phyloP scores from a whole-genome alignment of 192 early-diverging fungal genomes.

The Coemansia sp. region DNA sequence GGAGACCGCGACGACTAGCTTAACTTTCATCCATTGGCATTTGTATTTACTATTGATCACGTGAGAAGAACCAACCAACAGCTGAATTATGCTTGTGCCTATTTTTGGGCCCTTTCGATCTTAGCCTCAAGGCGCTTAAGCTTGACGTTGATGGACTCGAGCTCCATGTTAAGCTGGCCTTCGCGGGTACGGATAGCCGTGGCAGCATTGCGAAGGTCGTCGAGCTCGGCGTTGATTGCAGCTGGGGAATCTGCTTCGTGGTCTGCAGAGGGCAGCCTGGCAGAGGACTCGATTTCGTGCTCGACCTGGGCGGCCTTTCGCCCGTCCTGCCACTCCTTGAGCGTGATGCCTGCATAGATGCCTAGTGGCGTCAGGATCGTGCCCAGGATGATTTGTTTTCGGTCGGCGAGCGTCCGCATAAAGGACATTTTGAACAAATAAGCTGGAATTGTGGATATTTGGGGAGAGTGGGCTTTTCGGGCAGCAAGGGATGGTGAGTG shows the following conservation, averaged over 20 bases:
- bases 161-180: slow-evolving; percentile 21
- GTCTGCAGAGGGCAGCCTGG: background rate
- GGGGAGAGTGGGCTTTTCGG: background rate
- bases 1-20: background rate
- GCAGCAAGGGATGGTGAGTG: background rate
- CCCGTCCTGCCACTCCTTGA: slow-evolving; percentile 31
- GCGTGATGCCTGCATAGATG: slow-evolving; percentile 35
- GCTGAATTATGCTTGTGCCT: background rate
- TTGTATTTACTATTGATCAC: slow-evolving; percentile 9
- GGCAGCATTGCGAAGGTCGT: slow-evolving; percentile 20
- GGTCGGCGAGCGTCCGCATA: slow-evolving; percentile 19
- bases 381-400: slow-evolving; percentile 34
- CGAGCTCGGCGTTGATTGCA: slow-evolving; percentile 20
- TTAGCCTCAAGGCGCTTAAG: slow-evolving; percentile 32
- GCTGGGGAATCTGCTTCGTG: background rate
- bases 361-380: slow-evolving; percentile 42
- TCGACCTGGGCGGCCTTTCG: slow-evolving; percentile 3
- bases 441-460: background rate
- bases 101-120: slow-evolving; percentile 10
- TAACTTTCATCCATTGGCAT: slow-evolving; percentile 3
- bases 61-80: background rate
- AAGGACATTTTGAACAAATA: slow-evolving; percentile 2
- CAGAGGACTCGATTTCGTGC: slow-evolving; percentile 6
- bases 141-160: slow-evolving; percentile 40
- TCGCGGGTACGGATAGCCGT: slow-evolving; percentile 22